Evolutionary conservation across 1,284 basidiomycete genomes (phyloP), one percentile per base, ranked within the genome.

Genomic region (Gymnopus androsaceus): DNA sequence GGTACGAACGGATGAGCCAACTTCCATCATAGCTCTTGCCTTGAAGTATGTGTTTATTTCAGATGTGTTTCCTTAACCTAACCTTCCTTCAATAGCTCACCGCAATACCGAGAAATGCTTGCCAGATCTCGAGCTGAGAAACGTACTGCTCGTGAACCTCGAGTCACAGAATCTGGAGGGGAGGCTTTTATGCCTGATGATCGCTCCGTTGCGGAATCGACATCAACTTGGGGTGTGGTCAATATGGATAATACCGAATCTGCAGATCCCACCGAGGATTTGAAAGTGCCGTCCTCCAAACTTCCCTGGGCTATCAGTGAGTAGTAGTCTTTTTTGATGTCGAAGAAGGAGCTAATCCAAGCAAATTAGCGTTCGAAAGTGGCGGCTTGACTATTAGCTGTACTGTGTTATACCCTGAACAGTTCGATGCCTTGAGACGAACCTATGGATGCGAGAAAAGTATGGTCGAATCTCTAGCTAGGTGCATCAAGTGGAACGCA

Each of bases 401-500:
- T 70, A 94, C 94, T 3, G 90, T 98, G 61, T 84, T 99, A 55
- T 98, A 95, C 69, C 94, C 95, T 0, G 95, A 99, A 70, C 95
- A 98, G 69, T 99, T 99, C 64, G 95, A 98, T 65, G 94, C 94
- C 4, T 74, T 99, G 41, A 86, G 97, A 17, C 81, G 92, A 49
- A 94, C 89, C 12, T 98, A 96, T 64, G 92, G 94, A 60, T 98
- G 95, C 67, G 93, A 96, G 63, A 90, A 89, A 66, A 93, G 90
- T 63, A 92, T 98, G 75, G 84, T 98, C 45, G 95, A 98, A 68
- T 95, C 92, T 1, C 78, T 99, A 5, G 88, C 96, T 2, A 81
- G 97, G 7, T 99, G 97, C 69, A 83, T 96, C 64, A 97, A 97
- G 69, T 99, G 96, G 90, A 90, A 99, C 68, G 90, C 94, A 1